phyloP scores from a whole-genome alignment of 208 protist genomes.

The Strigomonas culicis region DNA sequence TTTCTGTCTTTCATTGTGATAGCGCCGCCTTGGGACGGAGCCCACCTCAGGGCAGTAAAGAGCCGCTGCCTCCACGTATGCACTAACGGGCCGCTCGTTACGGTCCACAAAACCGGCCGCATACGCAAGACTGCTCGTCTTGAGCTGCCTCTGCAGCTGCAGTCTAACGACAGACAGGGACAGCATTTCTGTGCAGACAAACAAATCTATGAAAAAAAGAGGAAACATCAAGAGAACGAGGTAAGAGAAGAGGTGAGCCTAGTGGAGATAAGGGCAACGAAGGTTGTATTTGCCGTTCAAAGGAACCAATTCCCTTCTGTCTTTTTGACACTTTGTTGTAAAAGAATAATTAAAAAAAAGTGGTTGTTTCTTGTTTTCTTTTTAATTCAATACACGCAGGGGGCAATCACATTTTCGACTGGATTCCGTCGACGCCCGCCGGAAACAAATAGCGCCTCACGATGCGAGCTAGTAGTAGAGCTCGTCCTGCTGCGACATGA shows the following conservation, averaged over 20 bases:
- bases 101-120: conserved; percentile 37
- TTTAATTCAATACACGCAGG: no score
- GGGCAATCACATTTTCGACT: no score
- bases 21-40: conserved; percentile 35
- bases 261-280: no score
- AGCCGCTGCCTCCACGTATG: conserved; percentile 36
- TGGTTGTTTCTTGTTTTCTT: no score
- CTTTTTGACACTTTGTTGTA: no score
- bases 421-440: no score
- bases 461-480: no score
- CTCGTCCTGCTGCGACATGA: conserved; percentile 8
- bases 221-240: neutral
- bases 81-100: conserved; percentile 34
- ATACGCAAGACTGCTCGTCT: conserved; percentile 43
- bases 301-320: no score
- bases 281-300: no score
- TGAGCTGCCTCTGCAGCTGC: conserved; percentile 45
- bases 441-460: no score
- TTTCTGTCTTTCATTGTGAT: conserved; percentile 32
- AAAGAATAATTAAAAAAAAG: no score
- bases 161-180: neutral
- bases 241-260: neutral
- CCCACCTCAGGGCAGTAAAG: conserved; percentile 50
- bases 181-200: neutral
- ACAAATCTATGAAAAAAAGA: conserved; percentile 9